Percentiles rank a stretch among this genome's conserved stretches.
phyloP scores from a whole-genome alignment of 768 basidiomycete species.

The Leccinellum rugosiceps region DNA sequence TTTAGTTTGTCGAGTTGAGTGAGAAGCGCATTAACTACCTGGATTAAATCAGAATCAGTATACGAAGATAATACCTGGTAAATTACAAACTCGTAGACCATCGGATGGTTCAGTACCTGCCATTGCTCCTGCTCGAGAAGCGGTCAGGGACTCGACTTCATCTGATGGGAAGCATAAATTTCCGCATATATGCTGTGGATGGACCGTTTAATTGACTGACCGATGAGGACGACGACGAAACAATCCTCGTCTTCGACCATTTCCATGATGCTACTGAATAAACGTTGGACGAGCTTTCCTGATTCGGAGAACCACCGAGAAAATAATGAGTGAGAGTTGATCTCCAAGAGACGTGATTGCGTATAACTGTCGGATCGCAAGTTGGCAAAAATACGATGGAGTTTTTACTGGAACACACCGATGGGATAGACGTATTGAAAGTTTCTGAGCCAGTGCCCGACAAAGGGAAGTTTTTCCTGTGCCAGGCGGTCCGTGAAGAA shows the following conservation, averaged over 20 bases:
- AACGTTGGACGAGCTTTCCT: constrained; percentile 92
- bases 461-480: constrained; percentile 97
- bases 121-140: constrained; percentile 92
- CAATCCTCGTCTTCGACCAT: constrained; percentile 88
- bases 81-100: constrained; percentile 72
- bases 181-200: constrained; percentile 3
- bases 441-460: constrained; percentile 91
- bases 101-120: constrained; percentile 95
- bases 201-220: constrained; percentile 35
- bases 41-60: constrained; percentile 1
- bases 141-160: constrained; percentile 95
- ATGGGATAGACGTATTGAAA: constrained; percentile 85
- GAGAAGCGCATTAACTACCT: constrained; percentile 97
- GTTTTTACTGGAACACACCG: constrained; percentile 44
- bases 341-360: constrained; percentile 86
- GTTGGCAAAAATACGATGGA: background rate
- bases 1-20: constrained; percentile 97
- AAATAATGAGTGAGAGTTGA: constrained; percentile 97
- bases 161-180: constrained; percentile 45
- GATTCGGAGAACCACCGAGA: constrained; percentile 99
- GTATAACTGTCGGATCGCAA: constrained; percentile 57
- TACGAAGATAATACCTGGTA: background rate
- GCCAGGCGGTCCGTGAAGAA: constrained; percentile 95
- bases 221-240: constrained; percentile 94
- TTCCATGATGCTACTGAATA: constrained; percentile 87